Conservation (phyloP, 1,139 yeast genomes). For the Schwanniomyces etchellsii region DNA sequence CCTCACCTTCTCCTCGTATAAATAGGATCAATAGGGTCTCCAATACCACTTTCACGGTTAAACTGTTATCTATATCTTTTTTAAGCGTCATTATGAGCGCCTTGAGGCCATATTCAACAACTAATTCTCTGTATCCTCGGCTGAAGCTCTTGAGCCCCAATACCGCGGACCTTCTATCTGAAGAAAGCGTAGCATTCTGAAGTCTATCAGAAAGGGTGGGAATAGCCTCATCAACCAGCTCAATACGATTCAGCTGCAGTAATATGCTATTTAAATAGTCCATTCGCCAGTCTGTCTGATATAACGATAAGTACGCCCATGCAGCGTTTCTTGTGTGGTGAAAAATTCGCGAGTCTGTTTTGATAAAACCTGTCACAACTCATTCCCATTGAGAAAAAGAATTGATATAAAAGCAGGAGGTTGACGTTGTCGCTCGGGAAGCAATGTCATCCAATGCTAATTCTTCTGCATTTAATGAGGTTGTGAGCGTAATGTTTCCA, state of each 20-base stretch:
- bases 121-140: constrained; percentile 83
- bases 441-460: too few relatives aligned
- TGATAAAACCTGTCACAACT: too few relatives aligned
- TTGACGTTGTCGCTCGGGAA: too few relatives aligned
- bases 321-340: too few relatives aligned
- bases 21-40: constrained; percentile 83
- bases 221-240: constrained; percentile 78
- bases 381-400: too few relatives aligned
- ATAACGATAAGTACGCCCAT: too few relatives aligned
- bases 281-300: too few relatives aligned
- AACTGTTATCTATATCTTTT: constrained; percentile 63
- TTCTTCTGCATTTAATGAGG: too few relatives aligned
- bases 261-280: constrained; percentile 37
- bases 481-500: constrained; percentile 22
- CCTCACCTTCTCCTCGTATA: constrained; percentile 57
- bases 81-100: constrained; percentile 66
- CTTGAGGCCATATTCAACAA: constrained; percentile 81
- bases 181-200: constrained; percentile 72
- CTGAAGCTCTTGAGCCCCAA: constrained; percentile 86
- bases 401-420: too few relatives aligned
- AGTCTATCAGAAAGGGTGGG: constrained; percentile 85
- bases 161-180: constrained; percentile 89
- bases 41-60: constrained; percentile 72
- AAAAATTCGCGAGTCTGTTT: too few relatives aligned
- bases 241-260: constrained; percentile 34